Evolutionary conservation across 768 basidiomycete genomes (phyloP), one percentile per base, ranked within the genome.

Genomic region (Pulveroboletus frians): DNA sequence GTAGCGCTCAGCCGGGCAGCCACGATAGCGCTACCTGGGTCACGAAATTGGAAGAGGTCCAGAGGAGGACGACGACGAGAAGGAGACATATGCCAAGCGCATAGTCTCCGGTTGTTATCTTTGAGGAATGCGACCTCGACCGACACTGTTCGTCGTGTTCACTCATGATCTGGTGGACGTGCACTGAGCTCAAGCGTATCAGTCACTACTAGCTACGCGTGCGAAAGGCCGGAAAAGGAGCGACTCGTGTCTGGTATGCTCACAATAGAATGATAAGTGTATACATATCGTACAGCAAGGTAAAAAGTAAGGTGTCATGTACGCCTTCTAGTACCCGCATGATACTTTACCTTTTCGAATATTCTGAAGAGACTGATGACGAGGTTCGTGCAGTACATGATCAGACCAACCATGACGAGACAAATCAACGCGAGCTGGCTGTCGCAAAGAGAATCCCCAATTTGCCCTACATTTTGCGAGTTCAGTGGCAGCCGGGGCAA

Each of bases 41-140:
- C 35, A 95, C 73, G 61, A 93, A 95, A 66, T 85, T 94, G 40
- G 86, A 88, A 10, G 76, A 69, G 14, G 93, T 95, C 94, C 94
- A 97, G 11, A 96, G 76, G 31, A 89, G 52, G 32, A 92, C 90
- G 43, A 94, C 91, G 17, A 81, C 49, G 3, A 91, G 63, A 18
- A 93, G 78, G 37, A 92, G 71, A 23, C 71, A 70, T 45, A 92
- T 82, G 44, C 91, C 91, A 26, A 80, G 57, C 20, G 69, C 44
- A 61, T 80, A 83, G 50, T 77, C 63, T 23, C 56, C 67, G 10
- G 47, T 53, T 14, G 57, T 39, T 36, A 44, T 10, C 39, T 32
- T 51, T 30, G 41, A 46, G 13, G 48, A 37, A 15, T 8, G 43
- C n/a, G 49, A 40, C 38, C 39, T 54, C 23, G 62, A 54, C 46